These are phyloP conservation scores for Iris macrosiphon DNA, from an alignment of 106 monocot species.

Conservation along the genomic window DNA sequence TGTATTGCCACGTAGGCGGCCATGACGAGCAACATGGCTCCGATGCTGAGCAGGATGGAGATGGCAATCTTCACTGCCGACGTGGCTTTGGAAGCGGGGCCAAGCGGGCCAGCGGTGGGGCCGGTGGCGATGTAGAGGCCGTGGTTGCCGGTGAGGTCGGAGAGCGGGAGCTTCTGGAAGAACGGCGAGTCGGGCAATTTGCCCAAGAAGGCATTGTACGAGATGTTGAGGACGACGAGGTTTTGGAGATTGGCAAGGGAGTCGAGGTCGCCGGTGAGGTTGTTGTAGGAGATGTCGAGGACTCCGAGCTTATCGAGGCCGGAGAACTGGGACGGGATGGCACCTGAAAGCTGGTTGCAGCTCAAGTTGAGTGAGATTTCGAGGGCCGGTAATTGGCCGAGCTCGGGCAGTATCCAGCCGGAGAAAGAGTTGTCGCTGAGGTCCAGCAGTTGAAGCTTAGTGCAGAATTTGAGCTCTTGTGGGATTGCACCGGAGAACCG, in stretches of 20 bases:
- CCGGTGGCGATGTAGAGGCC: constrained; percentile 39
- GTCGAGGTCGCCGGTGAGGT: constrained; percentile 49
- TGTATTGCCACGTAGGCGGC: constrained; percentile 42
- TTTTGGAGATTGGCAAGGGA: constrained; percentile 49
- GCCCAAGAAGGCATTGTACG: constrained; percentile 84
- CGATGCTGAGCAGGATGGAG: constrained; percentile 47
- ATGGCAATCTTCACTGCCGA: constrained; percentile 62
- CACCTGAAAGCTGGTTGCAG: constrained; percentile 67
- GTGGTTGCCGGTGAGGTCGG: constrained; percentile 52
- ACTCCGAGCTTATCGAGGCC: constrained; percentile 49
- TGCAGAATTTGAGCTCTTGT: constrained; percentile 45
- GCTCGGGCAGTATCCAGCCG: constrained; percentile 54
- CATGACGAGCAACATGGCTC: constrained; percentile 35
- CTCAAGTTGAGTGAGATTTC: constrained; percentile 92
- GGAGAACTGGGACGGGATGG: constrained; percentile 47
- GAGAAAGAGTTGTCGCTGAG: constrained; percentile 67
- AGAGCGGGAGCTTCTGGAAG: constrained; percentile 64
- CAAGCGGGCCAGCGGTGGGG: background rate
- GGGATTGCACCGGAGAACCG: constrained; percentile 61
- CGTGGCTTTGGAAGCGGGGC: constrained; percentile 5
- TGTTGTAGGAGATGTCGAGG: constrained; percentile 82
- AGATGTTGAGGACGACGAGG: constrained; percentile 79
- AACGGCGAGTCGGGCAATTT: constrained; percentile 68
- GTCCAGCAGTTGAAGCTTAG: constrained; percentile 75
- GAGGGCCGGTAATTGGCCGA: constrained; percentile 61